Evolutionary conservation across 2,329 filamentous ascomycete genomes (phyloP).

Genomic region (Fusarium euwallaceae): DNA sequence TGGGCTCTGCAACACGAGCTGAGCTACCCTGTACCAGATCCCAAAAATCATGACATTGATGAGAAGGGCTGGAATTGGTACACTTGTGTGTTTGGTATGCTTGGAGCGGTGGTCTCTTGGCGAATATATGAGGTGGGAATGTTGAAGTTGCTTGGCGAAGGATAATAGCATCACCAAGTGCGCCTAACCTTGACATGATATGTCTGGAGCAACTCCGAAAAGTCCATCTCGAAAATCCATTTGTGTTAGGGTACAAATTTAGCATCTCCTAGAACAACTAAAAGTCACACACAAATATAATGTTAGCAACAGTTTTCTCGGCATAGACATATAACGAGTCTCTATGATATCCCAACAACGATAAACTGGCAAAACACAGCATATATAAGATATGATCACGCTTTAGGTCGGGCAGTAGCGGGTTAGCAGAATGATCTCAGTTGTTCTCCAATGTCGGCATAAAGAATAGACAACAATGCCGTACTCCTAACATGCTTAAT

Average conservation of each 20-base stretch:
- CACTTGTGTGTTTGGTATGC: background rate
- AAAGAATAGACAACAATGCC: background rate
- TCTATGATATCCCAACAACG: background rate
- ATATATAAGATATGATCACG: no score
- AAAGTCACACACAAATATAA: background rate
- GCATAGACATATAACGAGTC: rapidly evolving
- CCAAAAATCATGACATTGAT: background rate
- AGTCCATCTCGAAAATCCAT: background rate
- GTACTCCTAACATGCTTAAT: background rate
- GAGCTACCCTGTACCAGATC: background rate
- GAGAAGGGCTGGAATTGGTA: background rate
- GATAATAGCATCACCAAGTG: background rate
- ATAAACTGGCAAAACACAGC: background rate
- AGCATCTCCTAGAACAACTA: background rate
- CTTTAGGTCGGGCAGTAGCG: background rate
- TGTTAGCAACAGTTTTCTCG: background rate
- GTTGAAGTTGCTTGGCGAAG: background rate
- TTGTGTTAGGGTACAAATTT: background rate
- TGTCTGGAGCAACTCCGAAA: background rate
- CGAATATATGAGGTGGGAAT: background rate
- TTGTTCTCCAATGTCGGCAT: background rate
- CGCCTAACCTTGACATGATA: background rate
- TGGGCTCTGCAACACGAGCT: background rate
- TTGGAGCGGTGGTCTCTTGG: background rate
- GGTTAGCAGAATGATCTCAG: background rate